These are phyloP conservation scores for Coelastrella sp. DNA, from an alignment of 139 green algal species.

Conservation along the genomic window DNA sequence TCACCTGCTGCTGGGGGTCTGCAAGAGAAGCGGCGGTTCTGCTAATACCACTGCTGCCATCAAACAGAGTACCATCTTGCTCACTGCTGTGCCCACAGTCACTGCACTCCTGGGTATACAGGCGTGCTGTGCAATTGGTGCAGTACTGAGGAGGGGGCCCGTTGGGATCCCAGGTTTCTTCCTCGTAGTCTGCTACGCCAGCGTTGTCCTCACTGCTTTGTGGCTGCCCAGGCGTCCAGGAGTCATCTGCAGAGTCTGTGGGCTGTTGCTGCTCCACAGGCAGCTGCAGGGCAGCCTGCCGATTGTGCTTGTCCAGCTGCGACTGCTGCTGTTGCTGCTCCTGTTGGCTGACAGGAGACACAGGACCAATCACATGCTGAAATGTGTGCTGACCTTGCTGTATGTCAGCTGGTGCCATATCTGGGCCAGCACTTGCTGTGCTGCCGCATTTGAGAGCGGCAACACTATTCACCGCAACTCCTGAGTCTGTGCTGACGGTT, in stretches of 20 bases:
- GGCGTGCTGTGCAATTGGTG: constrained; percentile 41
- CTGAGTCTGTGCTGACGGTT: not conserved
- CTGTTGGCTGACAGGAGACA: too few relatives aligned
- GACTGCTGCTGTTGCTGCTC: not conserved
- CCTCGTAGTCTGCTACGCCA: constrained; percentile 16
- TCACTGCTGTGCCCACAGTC: constrained; percentile 43
- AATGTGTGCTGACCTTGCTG: not conserved
- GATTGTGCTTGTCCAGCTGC: not conserved
- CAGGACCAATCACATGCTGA: not conserved
- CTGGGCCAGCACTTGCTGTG: not conserved
- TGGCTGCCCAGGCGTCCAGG: constrained; percentile 25
- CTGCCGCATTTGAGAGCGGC: constrained; percentile 18
- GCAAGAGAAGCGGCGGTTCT: not conserved
- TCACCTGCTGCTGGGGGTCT: not conserved
- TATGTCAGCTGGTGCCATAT: constrained; percentile 25
- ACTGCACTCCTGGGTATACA: not conserved
- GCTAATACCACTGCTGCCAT: not conserved
- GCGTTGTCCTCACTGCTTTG: constrained; percentile 26
- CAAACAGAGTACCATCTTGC: constrained; percentile 19
- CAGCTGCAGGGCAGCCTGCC: not conserved
- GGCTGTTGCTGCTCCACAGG: not conserved
- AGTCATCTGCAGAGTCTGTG: constrained; percentile 33
- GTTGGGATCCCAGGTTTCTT: constrained; percentile 25
- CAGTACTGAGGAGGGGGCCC: constrained; percentile 28
- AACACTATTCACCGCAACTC: not conserved